These are phyloP conservation scores for Geotrichum ghanense DNA, from an alignment of 805 yeast species.

Conservation along the genomic window DNA sequence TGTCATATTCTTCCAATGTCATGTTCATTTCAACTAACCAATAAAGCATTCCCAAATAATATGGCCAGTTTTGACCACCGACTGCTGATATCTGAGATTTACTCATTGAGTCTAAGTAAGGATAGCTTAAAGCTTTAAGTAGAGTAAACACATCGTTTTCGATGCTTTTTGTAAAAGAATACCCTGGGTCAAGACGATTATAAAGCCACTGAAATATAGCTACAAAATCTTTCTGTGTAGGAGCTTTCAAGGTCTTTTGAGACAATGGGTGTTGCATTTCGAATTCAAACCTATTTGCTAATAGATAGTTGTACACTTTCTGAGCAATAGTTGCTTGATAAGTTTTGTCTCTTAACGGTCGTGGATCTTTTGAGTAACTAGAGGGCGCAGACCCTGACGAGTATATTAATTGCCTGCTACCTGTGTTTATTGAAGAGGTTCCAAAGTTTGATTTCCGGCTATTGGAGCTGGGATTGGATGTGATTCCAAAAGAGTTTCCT, in stretches of 20 bases:
- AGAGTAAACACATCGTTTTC: constrained; percentile 67
- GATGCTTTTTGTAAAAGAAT: constrained; percentile 51
- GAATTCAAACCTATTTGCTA: constrained; percentile 54
- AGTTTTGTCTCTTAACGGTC: constrained; percentile 66
- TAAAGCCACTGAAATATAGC: constrained; percentile 72
- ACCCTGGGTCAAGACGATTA: constrained; percentile 67
- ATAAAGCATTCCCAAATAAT: constrained; percentile 67
- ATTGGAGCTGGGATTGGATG: no score
- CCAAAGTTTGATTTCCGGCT: neutral
- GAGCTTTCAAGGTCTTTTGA: constrained; percentile 51
- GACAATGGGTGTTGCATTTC: constrained; percentile 65
- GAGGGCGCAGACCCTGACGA: no score
- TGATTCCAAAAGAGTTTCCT: no score
- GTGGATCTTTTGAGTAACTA: constrained; percentile 37
- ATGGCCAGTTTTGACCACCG: constrained; percentile 78
- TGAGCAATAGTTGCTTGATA: constrained; percentile 57
- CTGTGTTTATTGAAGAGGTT: no score
- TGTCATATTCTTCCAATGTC: constrained; percentile 32
- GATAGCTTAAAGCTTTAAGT: constrained; percentile 58
- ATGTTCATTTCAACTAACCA: constrained; percentile 60
- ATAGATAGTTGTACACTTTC: constrained; percentile 57
- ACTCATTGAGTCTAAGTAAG: constrained; percentile 68
- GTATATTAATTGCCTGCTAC: no score
- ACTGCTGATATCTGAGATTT: constrained; percentile 84
- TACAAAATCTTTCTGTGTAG: constrained; percentile 81